Evolutionary conservation across 2,329 filamentous ascomycete genomes (phyloP).

Genomic region (Ramularia endophylla): DNA sequence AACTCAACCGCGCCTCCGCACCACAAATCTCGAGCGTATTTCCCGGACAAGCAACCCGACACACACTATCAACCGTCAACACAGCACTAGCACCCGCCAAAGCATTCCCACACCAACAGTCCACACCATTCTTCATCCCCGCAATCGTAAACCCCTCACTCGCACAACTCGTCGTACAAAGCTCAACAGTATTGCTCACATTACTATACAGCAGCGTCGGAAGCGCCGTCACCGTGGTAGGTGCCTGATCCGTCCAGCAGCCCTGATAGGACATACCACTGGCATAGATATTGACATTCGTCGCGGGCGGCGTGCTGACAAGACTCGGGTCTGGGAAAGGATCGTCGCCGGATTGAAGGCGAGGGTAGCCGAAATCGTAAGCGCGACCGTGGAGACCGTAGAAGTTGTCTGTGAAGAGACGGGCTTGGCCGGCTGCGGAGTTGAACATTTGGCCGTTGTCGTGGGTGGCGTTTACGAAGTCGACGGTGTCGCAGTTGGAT

Average conservation of each 20-base stretch:
- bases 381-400: constrained; percentile 25
- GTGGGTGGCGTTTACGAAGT: constrained; percentile 27
- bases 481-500: constrained; percentile 28
- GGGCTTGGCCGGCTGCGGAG: constrained; percentile 26
- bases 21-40: constrained; percentile 28
- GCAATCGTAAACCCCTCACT: constrained; percentile 28
- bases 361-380: constrained; percentile 30
- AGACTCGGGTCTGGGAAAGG: constrained; percentile 13
- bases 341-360: constrained; percentile 27
- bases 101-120: constrained; percentile 31
- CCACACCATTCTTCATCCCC: constrained; percentile 27
- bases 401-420: constrained; percentile 33
- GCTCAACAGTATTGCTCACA: constrained; percentile 23
- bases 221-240: constrained; percentile 16
- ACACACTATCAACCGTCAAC: constrained; percentile 24
- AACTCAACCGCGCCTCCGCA: constrained; percentile 18
- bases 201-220: constrained; percentile 19
- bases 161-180: constrained; percentile 25
- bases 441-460: constrained; percentile 31
- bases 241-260: constrained; percentile 28
- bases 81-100: constrained; percentile 18
- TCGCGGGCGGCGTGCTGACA: not conserved
- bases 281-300: constrained; percentile 15
- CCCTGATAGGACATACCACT: constrained; percentile 31
- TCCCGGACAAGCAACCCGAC: constrained; percentile 25